Evolutionary conservation across 2,329 filamentous ascomycete species (phyloP).

Genomic region (Hypocrella siamensis): DNA sequence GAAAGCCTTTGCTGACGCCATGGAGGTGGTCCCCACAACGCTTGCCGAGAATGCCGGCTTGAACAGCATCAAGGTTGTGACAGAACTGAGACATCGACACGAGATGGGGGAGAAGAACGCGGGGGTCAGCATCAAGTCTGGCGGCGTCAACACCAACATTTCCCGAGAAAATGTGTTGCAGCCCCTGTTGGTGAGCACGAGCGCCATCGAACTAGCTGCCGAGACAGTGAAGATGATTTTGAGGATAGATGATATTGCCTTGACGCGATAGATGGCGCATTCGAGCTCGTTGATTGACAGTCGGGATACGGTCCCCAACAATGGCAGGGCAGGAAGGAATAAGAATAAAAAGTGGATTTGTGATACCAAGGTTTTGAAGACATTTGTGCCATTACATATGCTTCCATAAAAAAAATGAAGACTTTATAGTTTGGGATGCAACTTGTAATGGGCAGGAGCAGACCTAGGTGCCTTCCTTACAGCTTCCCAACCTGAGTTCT

Average conservation of each 20-base stretch:
- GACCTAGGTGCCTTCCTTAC: too few species aligned
- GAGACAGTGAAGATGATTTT: slow-evolving; percentile 96
- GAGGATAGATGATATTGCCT: slow-evolving; percentile 50
- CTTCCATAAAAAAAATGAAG: background rate
- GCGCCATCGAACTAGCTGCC: slow-evolving; percentile 88
- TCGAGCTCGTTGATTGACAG: too few species aligned
- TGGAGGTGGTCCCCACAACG: slow-evolving; percentile 94
- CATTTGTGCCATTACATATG: background rate
- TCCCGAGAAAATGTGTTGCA: slow-evolving; percentile 94
- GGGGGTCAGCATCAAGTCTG: slow-evolving; percentile 94
- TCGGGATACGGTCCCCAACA: background rate
- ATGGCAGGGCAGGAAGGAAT: slow-evolving; percentile 2
- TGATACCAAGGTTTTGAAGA: slow-evolving; percentile 3
- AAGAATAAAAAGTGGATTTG: slow-evolving; percentile 5
- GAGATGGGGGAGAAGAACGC: slow-evolving; percentile 92
- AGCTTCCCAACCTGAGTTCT: too few species aligned
- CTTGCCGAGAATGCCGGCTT: slow-evolving; percentile 93
- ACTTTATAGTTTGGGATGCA: background rate
- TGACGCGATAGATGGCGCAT: slow-evolving; percentile 39
- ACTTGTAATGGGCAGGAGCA: background rate
- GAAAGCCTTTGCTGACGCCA: slow-evolving; percentile 95
- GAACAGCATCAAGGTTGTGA: slow-evolving; percentile 98
- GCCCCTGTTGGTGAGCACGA: slow-evolving; percentile 90
- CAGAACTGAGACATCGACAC: slow-evolving; percentile 84
- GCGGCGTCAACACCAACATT: slow-evolving; percentile 93